A percentile compares a stretch with the other conserved stretches of the same genome.
Conservation (phyloP, 768 basidiomycete species). For the Mycena galopus region DNA sequence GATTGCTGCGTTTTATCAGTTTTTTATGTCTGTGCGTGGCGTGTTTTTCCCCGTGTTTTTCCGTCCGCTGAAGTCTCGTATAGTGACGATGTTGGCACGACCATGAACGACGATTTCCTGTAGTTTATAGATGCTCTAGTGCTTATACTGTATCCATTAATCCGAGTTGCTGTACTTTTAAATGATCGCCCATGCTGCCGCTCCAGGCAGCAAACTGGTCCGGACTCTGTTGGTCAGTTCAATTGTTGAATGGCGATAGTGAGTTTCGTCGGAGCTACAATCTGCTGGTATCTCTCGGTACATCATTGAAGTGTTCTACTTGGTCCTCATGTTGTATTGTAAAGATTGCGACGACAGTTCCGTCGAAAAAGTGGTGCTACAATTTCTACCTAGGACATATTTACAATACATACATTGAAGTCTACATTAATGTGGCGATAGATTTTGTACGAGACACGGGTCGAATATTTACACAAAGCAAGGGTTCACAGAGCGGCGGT, state of each 20-base stretch:
- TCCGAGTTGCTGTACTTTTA: not conserved
- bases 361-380: too few species aligned
- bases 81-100: not conserved
- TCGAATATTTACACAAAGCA: slow-evolving; percentile 26
- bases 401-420: slow-evolving; percentile 10
- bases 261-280: too few species aligned
- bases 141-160: slow-evolving; percentile 5
- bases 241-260: too few species aligned
- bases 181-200: too few species aligned
- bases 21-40: not conserved
- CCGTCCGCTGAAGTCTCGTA: not conserved
- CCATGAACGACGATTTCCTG: not conserved
- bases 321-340: too few species aligned
- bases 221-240: too few species aligned
- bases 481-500: slow-evolving; percentile 18
- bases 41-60: not conserved
- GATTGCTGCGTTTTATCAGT: not conserved
- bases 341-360: too few species aligned
- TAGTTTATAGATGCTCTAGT: not conserved
- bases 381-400: not conserved
- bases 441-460: too few species aligned
- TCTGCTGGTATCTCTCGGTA: too few species aligned
- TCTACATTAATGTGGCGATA: not conserved
- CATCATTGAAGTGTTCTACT: too few species aligned
- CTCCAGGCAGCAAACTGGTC: too few species aligned